Evolutionary conservation across 371 early-diverging fungal species (phyloP), one percentile per base, ranked within the genome.

Genomic region (Actinomortierella wolfii): DNA sequence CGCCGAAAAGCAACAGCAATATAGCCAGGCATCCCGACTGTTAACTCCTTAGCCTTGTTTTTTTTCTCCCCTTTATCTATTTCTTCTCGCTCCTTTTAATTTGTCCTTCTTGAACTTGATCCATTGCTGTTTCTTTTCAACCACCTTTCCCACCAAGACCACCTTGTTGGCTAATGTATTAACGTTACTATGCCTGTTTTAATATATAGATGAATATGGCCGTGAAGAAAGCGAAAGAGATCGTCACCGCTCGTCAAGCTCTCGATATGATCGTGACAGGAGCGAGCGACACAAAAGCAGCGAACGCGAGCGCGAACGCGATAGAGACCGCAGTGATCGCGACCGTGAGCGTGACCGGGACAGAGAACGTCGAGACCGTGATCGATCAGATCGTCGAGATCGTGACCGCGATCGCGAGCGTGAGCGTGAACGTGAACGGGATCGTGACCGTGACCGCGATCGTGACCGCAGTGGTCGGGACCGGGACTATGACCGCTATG

Each of bases 221-320:
- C 56, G 59, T n/a, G 69, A 59, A 59, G 70, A 70, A 11, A 47
- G 56, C 15, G 66, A 73, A 20, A 50, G 64, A 51, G 78, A 68
- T 14, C 44, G 75, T 54, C 67, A 69, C 44, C 79, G 75, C 34
- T 65, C 65, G 14, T 64, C 66, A 17, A 68, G 68, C 58, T 71
- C 64, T 39, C 61, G 75, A 55, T 67, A 77, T 58, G 73, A 71
- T 40, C 68, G 68, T 45, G 59, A 75, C 40, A 67, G 74, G 44
- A 64, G 74, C 34, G 64, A 69, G 18, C 70, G 70, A 29, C 34
- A 54, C 56, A 65, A 71, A 47, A 61, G 74, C 46, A 61, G 79
- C 40, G 67, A 69, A 3, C 47, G 64, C 28, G 78, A 81, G 50
- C 75, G 78, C 29, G 81, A 70, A 45, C 70, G 81, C 52, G 78